Percentiles rank a stretch among this genome's conserved stretches.
Evolutionary conservation across 73 alveolate species (phyloP).

Genomic region (Tetrahymena elliotti): DNA sequence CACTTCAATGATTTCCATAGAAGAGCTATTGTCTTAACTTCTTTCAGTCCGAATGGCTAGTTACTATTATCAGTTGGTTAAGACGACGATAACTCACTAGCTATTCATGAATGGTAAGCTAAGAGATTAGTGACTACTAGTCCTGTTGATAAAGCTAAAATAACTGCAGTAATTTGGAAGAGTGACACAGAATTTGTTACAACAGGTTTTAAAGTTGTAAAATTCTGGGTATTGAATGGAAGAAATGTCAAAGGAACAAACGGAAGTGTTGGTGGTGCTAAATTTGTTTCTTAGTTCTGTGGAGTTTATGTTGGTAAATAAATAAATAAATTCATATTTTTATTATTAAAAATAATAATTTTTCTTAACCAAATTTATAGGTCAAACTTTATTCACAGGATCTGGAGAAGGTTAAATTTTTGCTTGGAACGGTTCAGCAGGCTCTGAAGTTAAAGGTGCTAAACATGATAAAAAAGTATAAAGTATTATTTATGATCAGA

Average conservation of each 20-base stretch:
- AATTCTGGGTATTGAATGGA: constrained; percentile 87
- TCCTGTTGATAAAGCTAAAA: constrained; percentile 86
- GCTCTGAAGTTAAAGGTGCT: constrained; percentile 48
- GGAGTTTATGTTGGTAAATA: constrained; percentile 57
- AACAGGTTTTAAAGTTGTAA: constrained; percentile 89
- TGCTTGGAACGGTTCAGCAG: constrained; percentile 57
- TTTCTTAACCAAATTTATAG: background rate
- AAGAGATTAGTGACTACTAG: constrained; percentile 69
- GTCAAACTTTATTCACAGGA: constrained; percentile 49
- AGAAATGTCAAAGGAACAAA: constrained; percentile 67
- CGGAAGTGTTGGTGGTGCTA: constrained; percentile 76
- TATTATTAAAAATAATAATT: background rate
- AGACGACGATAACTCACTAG: constrained; percentile 92
- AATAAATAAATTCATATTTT: constrained; percentile 40
- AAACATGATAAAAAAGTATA: constrained; percentile 68
- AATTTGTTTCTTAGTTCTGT: constrained; percentile 49
- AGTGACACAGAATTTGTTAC: constrained; percentile 84
- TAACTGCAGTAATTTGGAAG: constrained; percentile 82
- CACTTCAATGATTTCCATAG: constrained; percentile 61
- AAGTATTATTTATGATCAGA: constrained; percentile 34
- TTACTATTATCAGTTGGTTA: constrained; percentile 84
- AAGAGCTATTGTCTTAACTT: constrained; percentile 86
- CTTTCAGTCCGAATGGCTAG: constrained; percentile 92
- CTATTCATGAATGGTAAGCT: constrained; percentile 90
- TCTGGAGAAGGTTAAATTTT: constrained; percentile 59